Base-by-base conservation (phyloP, 1,284 basidiomycete species). In the Puccinia brachypodii region DNA sequence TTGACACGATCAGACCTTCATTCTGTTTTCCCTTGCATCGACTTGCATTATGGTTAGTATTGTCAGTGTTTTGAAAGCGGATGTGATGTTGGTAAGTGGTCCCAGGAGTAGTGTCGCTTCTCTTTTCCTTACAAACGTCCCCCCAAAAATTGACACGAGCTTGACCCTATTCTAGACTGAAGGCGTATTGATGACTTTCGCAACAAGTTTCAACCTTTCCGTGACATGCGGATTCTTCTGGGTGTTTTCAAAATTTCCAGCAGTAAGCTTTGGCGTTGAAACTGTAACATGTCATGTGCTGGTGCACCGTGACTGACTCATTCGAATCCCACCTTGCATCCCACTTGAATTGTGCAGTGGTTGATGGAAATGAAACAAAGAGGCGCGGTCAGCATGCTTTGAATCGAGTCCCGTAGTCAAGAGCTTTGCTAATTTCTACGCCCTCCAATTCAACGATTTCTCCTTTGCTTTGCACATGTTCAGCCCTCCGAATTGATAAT, bases 161-260 rank as follows among this genome's bases (percentile, higher is more conserved):
- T 71, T n/a, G 16, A 44, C 25, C 7, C 22, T 71, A 8, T 71
- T 47, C 25, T 50, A 74, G 71, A 58, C 71, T 6, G 25, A 74
- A 50, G 71, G 25, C 11, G 31, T 56, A 14, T 33, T 74, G 36
- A 74, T 74, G 71, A 74, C 50, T 11, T 33, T 47, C 11, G 74
- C 58, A 16, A 60, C 74, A 8, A 33, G 53, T 1, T 76, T 76
- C 22, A 60, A 60, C 25, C 16, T 28, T 22, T 47, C 11, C 25
- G 38, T 76, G 19, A 64, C 74, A 38, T 64, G 56, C 64, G 74
- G 8, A 36, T 64, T 60, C 40, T 76, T 76, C 40, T 76, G 74
- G 74, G 58, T 60, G n/a, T 76, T 76, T 36, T 40, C 47, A 1
- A 76, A 60, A 25, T 76, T 76, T 25, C 58, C 74, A 16, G 19